Conservation (phyloP, 129 eudicot species). For the Silybum marianum region DNA sequence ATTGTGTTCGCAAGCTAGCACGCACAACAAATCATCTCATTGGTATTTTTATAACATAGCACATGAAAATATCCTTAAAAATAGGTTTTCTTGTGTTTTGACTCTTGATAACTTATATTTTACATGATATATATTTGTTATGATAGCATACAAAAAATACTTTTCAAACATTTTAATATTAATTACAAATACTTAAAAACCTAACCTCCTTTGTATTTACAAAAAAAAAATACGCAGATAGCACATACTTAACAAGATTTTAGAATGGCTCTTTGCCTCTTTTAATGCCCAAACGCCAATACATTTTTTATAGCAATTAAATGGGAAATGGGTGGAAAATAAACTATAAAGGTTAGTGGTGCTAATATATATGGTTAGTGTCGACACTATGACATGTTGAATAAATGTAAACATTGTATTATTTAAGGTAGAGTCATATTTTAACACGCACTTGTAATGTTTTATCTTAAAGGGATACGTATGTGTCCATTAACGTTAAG, state of each 20-base stretch:
- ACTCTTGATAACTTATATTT: not conserved
- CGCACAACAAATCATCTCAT: not conserved
- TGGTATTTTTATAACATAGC: not conserved
- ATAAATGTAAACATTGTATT: not conserved
- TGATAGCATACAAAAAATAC: not conserved
- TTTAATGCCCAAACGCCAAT: not conserved
- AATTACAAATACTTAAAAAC: not conserved
- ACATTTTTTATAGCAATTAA: not conserved
- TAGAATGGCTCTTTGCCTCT: not conserved
- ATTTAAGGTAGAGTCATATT: not conserved
- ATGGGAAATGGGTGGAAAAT: not conserved
- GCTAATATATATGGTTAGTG: not conserved
- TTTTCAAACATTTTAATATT: not conserved
- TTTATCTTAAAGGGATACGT: not conserved
- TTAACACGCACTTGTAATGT: not conserved
- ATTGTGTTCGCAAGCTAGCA: not conserved
- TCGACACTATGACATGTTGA: conserved; percentile 21
- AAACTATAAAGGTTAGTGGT: not conserved
- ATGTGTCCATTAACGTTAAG: not conserved
- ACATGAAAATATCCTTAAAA: not conserved
- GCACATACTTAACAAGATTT: not conserved
- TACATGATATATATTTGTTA: not conserved
- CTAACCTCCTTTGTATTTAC: not conserved
- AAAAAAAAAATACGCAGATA: not conserved
- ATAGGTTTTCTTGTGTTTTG: not conserved